These are phyloP conservation scores for Corynespora cassiicola DNA, from an alignment of 2,329 filamentous ascomycete species.

Conservation along the genomic window DNA sequence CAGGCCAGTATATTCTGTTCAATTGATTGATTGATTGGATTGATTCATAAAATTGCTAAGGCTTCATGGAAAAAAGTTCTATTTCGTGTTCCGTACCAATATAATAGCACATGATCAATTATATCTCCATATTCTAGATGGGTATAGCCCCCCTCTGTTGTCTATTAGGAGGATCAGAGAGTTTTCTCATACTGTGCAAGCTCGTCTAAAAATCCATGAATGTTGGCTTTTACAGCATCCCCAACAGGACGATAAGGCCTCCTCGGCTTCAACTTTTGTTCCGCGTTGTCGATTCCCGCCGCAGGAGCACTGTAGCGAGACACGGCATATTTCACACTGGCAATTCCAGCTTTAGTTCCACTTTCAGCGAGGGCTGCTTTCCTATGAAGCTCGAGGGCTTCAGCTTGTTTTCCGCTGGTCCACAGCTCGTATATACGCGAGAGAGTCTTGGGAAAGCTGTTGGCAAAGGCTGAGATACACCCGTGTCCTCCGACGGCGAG, in stretches of 20 bases:
- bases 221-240: conserved; percentile 29
- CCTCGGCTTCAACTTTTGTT: conserved; percentile 34
- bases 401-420: conserved; percentile 60
- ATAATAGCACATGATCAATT: no score
- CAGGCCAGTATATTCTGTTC: no score
- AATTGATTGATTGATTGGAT: no score
- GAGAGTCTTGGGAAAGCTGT: conserved; percentile 63
- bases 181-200: conserved; percentile 34
- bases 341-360: conserved; percentile 70
- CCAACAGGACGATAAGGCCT: conserved; percentile 35
- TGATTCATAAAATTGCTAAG: no score
- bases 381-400: conserved; percentile 67
- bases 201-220: conserved; percentile 29
- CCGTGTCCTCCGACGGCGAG: conserved; percentile 61
- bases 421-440: conserved; percentile 68
- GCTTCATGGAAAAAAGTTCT: no score
- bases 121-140: no score
- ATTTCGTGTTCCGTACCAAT: no score
- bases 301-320: conserved; percentile 67
- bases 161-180: no score
- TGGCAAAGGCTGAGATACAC: conserved; percentile 65
- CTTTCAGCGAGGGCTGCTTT: conserved; percentile 70
- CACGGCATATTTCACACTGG: conserved; percentile 72
- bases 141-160: no score
- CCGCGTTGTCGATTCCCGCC: conserved; percentile 51